Conservation (phyloP, 257 asterid species). For the Lithospermum erythrorhizon region DNA sequence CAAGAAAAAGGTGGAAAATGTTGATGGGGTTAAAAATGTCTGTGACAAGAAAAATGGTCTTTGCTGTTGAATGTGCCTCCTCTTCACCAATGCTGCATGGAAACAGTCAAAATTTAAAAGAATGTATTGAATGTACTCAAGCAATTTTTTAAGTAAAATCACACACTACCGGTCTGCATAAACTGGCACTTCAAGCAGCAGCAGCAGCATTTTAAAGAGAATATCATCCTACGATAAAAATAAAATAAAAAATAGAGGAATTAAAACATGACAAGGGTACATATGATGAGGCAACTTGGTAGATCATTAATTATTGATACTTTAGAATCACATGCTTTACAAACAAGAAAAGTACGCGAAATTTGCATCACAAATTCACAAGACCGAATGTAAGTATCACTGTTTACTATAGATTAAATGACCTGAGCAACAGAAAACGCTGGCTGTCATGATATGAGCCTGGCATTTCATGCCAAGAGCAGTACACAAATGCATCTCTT, state of each 20-base stretch:
- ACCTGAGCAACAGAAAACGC: no score
- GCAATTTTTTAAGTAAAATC: constrained; percentile 4
- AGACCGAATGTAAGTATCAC: background rate
- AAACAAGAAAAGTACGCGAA: background rate
- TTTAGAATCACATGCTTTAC: no score
- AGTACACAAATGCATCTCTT: background rate
- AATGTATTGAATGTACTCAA: background rate
- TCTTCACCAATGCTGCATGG: constrained; percentile 28
- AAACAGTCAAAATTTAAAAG: constrained; percentile 2
- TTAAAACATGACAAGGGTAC: background rate
- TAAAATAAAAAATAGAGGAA: constrained; percentile 12
- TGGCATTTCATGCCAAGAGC: no score
- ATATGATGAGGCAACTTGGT: no score
- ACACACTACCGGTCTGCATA: constrained; percentile 35
- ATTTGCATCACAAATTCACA: background rate
- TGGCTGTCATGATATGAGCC: no score
- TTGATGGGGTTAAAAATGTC: constrained; percentile 64
- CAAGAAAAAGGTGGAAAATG: constrained; percentile 71
- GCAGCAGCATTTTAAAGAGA: constrained; percentile 76
- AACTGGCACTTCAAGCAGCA: constrained; percentile 40
- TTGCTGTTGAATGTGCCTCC: constrained; percentile 18
- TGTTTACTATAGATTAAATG: no score
- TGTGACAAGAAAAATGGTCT: constrained; percentile 30
- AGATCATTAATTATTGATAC: no score
- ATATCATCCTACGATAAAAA: constrained; percentile 63